A percentile compares a stretch with the other conserved stretches of the same genome.
Conservation (phyloP, 2,329 filamentous ascomycete species). For the Fusarium incarnatum region DNA sequence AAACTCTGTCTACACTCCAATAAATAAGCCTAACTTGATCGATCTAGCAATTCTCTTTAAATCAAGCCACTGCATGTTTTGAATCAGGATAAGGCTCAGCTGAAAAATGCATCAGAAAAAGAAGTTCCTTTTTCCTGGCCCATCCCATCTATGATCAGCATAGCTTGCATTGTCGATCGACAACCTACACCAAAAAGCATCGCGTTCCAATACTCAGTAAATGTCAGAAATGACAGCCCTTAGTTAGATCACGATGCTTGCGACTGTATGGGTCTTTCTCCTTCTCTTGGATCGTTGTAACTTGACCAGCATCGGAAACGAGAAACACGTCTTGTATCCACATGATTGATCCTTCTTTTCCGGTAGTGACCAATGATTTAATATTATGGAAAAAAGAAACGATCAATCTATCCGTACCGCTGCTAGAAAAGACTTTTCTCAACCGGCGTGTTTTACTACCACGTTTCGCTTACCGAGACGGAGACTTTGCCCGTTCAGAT, state of each 20-base stretch:
- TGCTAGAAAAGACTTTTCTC: slow-evolving; percentile 21
- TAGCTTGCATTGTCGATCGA: neutral
- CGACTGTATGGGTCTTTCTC: slow-evolving; percentile 7
- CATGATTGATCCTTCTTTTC: slow-evolving; percentile 28
- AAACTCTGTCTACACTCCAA: slow-evolving; percentile 14
- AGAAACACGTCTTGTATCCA: slow-evolving; percentile 28
- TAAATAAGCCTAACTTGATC: slow-evolving; percentile 5
- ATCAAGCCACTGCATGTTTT: slow-evolving; percentile 22
- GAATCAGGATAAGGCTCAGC: slow-evolving; percentile 14
- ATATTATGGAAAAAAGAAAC: slow-evolving; percentile 26
- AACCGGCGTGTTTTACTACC: slow-evolving; percentile 15
- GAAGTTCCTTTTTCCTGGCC: neutral
- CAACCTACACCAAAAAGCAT: neutral
- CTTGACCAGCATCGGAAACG: slow-evolving; percentile 22
- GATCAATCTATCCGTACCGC: neutral
- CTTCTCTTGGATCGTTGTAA: slow-evolving; percentile 13
- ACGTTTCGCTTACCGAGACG: slow-evolving; percentile 18
- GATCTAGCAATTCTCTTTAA: neutral
- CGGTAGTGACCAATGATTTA: slow-evolving; percentile 25
- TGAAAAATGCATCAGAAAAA: slow-evolving; percentile 9
- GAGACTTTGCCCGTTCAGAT: neutral
- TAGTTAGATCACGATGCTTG: slow-evolving; percentile 9
- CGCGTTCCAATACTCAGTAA: neutral
- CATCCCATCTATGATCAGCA: slow-evolving; percentile 4
- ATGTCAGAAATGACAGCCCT: slow-evolving; percentile 18